Conservation (phyloP, 371 early-diverging fungal species). For the Mortierella sp. region DNA sequence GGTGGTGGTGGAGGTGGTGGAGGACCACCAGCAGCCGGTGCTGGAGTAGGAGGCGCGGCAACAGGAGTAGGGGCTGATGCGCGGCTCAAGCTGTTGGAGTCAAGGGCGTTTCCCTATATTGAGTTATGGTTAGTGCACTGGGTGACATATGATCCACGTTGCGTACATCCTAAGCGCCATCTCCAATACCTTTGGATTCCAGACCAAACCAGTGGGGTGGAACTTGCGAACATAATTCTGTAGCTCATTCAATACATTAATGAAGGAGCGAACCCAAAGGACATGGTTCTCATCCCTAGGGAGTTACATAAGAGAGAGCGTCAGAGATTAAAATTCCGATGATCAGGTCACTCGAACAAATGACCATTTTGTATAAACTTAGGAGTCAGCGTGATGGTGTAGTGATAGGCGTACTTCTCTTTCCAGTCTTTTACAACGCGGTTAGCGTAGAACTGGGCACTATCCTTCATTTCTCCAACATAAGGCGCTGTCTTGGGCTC, state of each 20-base stretch:
- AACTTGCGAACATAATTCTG: slow-evolving; percentile 88
- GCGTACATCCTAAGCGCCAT: background rate
- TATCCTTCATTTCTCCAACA: slow-evolving; percentile 91
- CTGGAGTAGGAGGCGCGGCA: slow-evolving; percentile 59
- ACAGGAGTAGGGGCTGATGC: slow-evolving; percentile 43
- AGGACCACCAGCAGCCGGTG: slow-evolving; percentile 66
- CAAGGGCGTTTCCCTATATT: slow-evolving; percentile 36
- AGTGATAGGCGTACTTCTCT: slow-evolving; percentile 76
- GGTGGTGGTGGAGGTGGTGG: slow-evolving; percentile 76
- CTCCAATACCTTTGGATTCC: slow-evolving; percentile 83
- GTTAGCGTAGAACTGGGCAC: slow-evolving; percentile 93
- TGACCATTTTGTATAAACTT: slow-evolving; percentile 4
- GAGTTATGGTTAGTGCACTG: background rate
- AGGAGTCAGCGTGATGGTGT: background rate
- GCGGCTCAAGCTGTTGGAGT: slow-evolving; percentile 37
- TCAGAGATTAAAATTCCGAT: slow-evolving; percentile 3
- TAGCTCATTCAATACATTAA: slow-evolving; percentile 78
- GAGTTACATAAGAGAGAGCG: background rate
- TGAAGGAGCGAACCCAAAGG: slow-evolving; percentile 85
- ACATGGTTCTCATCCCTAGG: slow-evolving; percentile 83
- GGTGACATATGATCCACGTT: background rate
- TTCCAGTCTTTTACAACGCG: slow-evolving; percentile 91
- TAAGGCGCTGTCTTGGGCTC: slow-evolving; percentile 91
- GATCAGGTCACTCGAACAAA: slow-evolving; percentile 1
- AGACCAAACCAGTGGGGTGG: slow-evolving; percentile 91